Evolutionary conservation across 768 basidiomycete genomes (phyloP), one percentile per base, ranked within the genome.

Genomic region (Macrolepiota dolichaula): DNA sequence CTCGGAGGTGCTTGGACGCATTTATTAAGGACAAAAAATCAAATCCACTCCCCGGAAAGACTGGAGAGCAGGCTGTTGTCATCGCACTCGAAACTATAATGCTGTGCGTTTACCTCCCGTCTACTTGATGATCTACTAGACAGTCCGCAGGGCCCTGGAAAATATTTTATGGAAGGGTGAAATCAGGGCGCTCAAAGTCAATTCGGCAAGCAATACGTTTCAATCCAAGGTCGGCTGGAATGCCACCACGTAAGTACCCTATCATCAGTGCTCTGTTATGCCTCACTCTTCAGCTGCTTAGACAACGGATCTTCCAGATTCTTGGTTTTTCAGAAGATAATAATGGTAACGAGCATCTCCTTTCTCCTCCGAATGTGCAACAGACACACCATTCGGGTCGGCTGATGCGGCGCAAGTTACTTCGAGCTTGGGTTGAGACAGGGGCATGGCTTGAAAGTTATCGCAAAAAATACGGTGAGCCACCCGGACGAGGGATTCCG

Each of bases 391-490:
- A 73, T 9, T 72, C 77, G 40, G 87, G 86, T 17, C 79, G 73
- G 60, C 76, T 77, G 58, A 82, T 79, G 62, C 80, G 86, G 4
- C 80, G 81, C 24, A 87, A 80, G 67, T 79, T 94, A 3, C 78
- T 94, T 51, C 83, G 92, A 36, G 89, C 87, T 29, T 94, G 92
- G 92, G 80, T 92, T 17, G 92, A 94, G 69, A 72, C 88, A 7
- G 74, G 81, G 42, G 82, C 89, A 2, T 94, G 86, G 85, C 66
- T 87, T 19, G 73, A 77, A 3, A 83, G 90, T 56, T 91, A 80
- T 64, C 79, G 76, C 56, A 80, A 78, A 37, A 69, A 74, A 27
- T 65, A 83, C 64, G 70, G 83, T 85, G 70, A 25, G 75, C 59
- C 15, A 15, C 56, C 53, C 11, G 25, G 25, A 49, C 22, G 12